These are phyloP conservation scores for Lignosus rhinocerotis DNA, from an alignment of 1,284 basidiomycete species.

Conservation along the genomic window DNA sequence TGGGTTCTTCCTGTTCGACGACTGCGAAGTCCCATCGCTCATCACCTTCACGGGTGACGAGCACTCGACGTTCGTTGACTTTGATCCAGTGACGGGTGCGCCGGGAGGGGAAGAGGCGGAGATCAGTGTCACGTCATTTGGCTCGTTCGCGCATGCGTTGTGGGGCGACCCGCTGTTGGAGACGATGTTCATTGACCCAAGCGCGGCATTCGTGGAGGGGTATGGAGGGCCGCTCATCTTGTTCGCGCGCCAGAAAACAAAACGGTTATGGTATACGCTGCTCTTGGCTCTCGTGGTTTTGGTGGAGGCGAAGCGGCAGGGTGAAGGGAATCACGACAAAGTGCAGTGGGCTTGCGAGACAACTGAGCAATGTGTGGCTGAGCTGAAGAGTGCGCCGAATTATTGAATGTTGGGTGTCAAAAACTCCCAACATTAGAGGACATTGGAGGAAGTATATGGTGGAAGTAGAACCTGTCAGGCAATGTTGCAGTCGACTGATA, in stretches of 20 bases:
- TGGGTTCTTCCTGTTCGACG: conserved; percentile 71
- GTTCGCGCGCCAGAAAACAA: conserved; percentile 64
- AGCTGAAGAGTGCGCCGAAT: conserved; percentile 48
- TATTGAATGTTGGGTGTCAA: background rate
- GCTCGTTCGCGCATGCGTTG: conserved; percentile 53
- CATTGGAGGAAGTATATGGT: too few relatives aligned
- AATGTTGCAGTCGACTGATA: too few relatives aligned
- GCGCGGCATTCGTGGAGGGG: conserved; percentile 54
- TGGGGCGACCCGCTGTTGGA: conserved; percentile 78
- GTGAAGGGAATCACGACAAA: conserved; percentile 30
- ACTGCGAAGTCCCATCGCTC: conserved; percentile 67
- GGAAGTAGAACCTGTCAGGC: too few relatives aligned
- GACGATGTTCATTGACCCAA: conserved; percentile 54
- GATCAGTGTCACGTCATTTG: conserved; percentile 31
- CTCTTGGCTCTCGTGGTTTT: conserved; percentile 58
- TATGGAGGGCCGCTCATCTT: conserved; percentile 52
- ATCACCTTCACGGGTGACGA: conserved; percentile 61
- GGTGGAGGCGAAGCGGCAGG: conserved; percentile 33
- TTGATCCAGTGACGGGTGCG: conserved; percentile 22
- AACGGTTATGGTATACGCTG: conserved; percentile 72
- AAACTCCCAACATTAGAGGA: too few relatives aligned
- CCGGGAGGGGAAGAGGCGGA: conserved; percentile 28
- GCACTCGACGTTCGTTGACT: conserved; percentile 48
- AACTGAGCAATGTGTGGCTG: conserved; percentile 38
- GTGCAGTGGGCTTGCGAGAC: conserved; percentile 44